phyloP scores from a whole-genome alignment of 768 basidiomycete species.

The Polyporus arcularius region DNA sequence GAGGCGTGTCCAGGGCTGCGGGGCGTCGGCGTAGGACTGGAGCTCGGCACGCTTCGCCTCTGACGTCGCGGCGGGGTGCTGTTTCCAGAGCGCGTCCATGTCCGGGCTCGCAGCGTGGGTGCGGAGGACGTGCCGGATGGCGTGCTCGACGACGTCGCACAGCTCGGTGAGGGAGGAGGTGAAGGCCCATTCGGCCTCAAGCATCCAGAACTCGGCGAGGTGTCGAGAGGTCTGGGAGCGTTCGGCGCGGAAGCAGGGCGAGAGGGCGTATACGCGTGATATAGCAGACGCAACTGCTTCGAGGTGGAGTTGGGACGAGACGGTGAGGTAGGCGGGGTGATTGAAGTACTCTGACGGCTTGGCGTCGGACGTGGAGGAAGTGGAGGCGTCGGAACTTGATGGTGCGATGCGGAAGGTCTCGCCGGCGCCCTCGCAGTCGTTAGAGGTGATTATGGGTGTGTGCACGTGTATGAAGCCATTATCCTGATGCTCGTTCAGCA shows the following conservation, averaged over 20 bases:
- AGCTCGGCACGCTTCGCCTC: conserved; percentile 36
- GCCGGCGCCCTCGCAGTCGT: conserved; percentile 95
- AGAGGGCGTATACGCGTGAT: conserved; percentile 86
- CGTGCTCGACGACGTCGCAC: conserved; percentile 58
- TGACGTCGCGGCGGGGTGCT: conserved; percentile 23
- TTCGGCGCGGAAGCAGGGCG: conserved; percentile 95
- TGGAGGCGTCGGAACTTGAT: conserved; percentile 29
- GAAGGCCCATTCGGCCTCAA: conserved; percentile 92
- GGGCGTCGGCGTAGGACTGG: conserved; percentile 17
- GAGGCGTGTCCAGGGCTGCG: conserved; percentile 63
- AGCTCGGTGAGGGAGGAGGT: conserved; percentile 47
- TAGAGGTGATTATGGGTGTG: conserved; percentile 86
- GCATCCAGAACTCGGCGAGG: conserved; percentile 98
- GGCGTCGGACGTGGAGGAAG: conserved; percentile 10
- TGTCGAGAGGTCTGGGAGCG: conserved; percentile 87
- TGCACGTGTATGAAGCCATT: conserved; percentile 77
- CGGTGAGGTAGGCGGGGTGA: conserved; percentile 81
- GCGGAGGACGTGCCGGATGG: conserved; percentile 44
- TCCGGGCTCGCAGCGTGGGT: conserved; percentile 29
- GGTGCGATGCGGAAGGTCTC: conserved; percentile 78
- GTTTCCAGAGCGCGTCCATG: conserved; percentile 39
- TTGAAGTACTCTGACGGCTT: conserved; percentile 65
- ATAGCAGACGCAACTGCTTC: conserved; percentile 82
- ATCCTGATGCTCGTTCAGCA: not conserved
- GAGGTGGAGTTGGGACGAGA: conserved; percentile 94